Conservation (phyloP, 1,284 basidiomycete genomes). For the Trametes sp. region DNA sequence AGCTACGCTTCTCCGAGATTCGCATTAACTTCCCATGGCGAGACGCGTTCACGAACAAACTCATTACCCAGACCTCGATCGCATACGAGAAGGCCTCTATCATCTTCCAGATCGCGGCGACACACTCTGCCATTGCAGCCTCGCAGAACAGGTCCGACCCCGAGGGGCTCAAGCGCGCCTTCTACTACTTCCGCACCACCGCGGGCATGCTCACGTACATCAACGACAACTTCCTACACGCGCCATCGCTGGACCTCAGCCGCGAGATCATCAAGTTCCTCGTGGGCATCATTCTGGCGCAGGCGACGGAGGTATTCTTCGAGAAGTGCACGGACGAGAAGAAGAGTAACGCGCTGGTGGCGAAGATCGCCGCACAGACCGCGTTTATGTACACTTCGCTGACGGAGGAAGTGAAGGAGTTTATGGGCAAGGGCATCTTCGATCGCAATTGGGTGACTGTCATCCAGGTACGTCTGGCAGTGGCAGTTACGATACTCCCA, state of each 20-base stretch:
- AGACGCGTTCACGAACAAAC: slow-evolving; percentile 95
- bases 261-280: slow-evolving; percentile 95
- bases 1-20: slow-evolving; percentile 96
- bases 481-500: not conserved
- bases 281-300: slow-evolving; percentile 86
- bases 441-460: slow-evolving; percentile 94
- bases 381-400: slow-evolving; percentile 83
- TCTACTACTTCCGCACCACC: slow-evolving; percentile 91
- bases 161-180: slow-evolving; percentile 95
- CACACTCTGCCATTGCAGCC: slow-evolving; percentile 90
- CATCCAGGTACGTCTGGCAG: slow-evolving; percentile 65
- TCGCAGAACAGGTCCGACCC: slow-evolving; percentile 86
- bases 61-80: slow-evolving; percentile 94
- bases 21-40: slow-evolving; percentile 96
- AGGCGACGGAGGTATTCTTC: slow-evolving; percentile 96
- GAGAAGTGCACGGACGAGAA: slow-evolving; percentile 95
- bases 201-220: slow-evolving; percentile 99
- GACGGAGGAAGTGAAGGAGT: slow-evolving; percentile 93
- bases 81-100: slow-evolving; percentile 99
- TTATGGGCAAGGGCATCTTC: slow-evolving; percentile 94
- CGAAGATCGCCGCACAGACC: slow-evolving; percentile 88
- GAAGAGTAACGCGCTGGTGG: slow-evolving; percentile 81
- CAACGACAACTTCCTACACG: slow-evolving; percentile 99
- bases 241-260: slow-evolving; percentile 96
- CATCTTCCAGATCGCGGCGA: slow-evolving; percentile 96